Conservation (phyloP, 371 early-diverging fungal genomes). For the Ecytonucleospora hepatopenaei region DNA sequence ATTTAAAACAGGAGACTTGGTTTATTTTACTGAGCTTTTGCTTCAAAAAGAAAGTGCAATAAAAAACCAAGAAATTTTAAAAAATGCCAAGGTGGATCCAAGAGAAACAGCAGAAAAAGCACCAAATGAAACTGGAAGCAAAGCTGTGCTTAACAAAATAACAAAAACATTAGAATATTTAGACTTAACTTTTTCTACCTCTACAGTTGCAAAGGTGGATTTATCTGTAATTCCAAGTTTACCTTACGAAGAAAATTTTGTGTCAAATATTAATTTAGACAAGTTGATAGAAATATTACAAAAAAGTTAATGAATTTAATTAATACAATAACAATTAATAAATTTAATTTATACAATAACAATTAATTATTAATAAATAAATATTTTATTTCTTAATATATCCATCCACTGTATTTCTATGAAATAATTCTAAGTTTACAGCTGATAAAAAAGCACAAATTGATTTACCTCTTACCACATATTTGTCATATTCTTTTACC, state of each 20-base stretch:
- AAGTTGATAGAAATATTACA: background rate
- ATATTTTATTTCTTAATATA: background rate
- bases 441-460: constrained; percentile 53
- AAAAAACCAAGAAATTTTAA: constrained; percentile 6
- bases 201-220: background rate
- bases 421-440: constrained; percentile 52
- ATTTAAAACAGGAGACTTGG: constrained; percentile 16
- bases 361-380: background rate
- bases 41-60: constrained; percentile 7
- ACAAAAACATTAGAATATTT: constrained; percentile 8
- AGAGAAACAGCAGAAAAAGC: background rate
- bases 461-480: constrained; percentile 43
- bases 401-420: constrained; percentile 44
- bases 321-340: background rate
- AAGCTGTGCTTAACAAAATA: background rate
- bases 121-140: background rate
- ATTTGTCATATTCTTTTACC: constrained; percentile 12
- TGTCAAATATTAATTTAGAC: background rate
- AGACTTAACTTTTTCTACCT: constrained; percentile 6
- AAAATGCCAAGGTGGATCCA: background rate
- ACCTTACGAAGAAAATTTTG: background rate
- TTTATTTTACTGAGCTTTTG: constrained; percentile 21
- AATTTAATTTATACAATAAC: background rate
- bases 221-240: background rate
- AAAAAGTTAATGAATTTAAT: background rate